A percentile compares a stretch with the other conserved stretches of the same genome.
These are phyloP conservation scores for Trametes cinnabarina DNA, from an alignment of 768 basidiomycete genomes.

Conservation along the genomic window DNA sequence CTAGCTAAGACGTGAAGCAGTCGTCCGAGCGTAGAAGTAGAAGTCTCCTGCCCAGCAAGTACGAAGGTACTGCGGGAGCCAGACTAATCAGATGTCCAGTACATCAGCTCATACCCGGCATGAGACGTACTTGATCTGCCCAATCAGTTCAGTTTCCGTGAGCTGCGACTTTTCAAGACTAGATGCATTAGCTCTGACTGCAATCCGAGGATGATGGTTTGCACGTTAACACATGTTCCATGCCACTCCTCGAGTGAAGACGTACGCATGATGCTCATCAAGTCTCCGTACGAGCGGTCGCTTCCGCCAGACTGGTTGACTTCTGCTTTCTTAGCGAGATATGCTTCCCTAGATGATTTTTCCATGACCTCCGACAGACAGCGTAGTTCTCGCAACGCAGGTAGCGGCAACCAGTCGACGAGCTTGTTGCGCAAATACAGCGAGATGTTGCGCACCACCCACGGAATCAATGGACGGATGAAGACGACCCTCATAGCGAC, in stretches of 20 bases:
- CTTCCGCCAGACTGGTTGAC: constrained; percentile 13
- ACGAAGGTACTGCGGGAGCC: constrained; percentile 31
- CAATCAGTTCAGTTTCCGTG: constrained; percentile 35
- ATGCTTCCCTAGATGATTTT: constrained; percentile 27
- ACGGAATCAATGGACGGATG: constrained; percentile 34
- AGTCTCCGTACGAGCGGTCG: constrained; percentile 29
- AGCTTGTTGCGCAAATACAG: constrained; percentile 28
- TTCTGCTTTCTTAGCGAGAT: constrained; percentile 30
- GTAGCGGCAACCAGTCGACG: constrained; percentile 33
- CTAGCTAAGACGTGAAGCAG: constrained; percentile 34
- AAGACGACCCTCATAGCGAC: constrained; percentile 27
- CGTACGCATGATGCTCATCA: constrained; percentile 42
- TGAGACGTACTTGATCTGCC: constrained; percentile 41
- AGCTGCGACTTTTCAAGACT: neutral
- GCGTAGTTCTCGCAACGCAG: constrained; percentile 28
- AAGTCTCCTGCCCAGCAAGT: constrained; percentile 32
- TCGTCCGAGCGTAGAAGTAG: constrained; percentile 33
- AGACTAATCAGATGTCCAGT: too few species aligned
- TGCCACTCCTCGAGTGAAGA: too few species aligned
- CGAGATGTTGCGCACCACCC: constrained; percentile 30
- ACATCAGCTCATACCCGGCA: neutral
- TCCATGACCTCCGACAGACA: constrained; percentile 33
- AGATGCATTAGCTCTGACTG: neutral
- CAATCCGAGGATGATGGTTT: too few species aligned
- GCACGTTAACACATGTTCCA: too few species aligned